Base-by-base conservation (phyloP, 2,329 filamentous ascomycete species). In the Tolypocladium endophyticum region DNA sequence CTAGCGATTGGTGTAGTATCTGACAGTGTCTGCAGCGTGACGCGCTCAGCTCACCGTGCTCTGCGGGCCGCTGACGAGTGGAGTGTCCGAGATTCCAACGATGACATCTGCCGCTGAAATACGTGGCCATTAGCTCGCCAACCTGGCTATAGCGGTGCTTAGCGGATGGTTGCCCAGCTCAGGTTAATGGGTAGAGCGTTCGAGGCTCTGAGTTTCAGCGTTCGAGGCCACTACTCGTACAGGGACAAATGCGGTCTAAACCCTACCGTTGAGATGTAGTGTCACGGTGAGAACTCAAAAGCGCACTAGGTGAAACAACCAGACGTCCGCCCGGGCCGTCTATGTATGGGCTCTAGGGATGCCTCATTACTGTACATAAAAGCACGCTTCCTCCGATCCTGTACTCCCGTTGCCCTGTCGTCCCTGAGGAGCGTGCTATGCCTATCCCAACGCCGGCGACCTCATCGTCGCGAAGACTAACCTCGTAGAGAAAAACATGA, bases 401-500 rank as follows among this genome's bases (percentile, higher is more conserved):
- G 55, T 63, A 64, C 62, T 62, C 63, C 63, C 57, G 57, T 16
- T 56, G 50, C 45, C 50, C 56, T 62, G 59, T 56, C 54, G 35
- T 57, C 60, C 58, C 56, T 58, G 23, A 39, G 58, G 43, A 57
- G 54, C 57, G 56, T 53, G 58, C 59, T 43, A 41, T 55, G 38
- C 61, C 53, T 52, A 58, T 59, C 60, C 50, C 62, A 70, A 71
- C 70, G 68, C 70, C 69, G 54, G 65, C 65, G 67, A 70, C 65
- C 62, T 47, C 60, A 58, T 58, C 45, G 64, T 71, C 69, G 68
- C 66, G 60, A 57, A 62, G 36, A 58, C 41, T 12, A 56, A 56
- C 55, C 36, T 35, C 56, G 55, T 16, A 55, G 39, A 56, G 36
- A 45, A 57, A 38, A 56, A 58, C 28, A 57, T 58, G 56, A 61